Evolutionary conservation across 192 early-diverging fungal species (phyloP).

Genomic region (Podila verticillata): DNA sequence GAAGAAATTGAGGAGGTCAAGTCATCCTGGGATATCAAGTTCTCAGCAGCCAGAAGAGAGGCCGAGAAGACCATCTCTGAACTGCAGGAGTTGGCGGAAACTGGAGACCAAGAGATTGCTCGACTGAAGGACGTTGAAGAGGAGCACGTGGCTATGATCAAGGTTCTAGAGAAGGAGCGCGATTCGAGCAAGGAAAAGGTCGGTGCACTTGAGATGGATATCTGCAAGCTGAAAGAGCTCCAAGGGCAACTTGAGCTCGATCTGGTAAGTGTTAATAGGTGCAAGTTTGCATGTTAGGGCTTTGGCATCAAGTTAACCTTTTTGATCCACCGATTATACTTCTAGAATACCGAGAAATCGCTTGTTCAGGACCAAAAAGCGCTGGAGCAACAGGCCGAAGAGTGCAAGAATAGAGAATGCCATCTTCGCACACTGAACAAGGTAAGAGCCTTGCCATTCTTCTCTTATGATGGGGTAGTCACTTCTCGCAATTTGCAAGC

Average conservation of each 20-base stretch:
- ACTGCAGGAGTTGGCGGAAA: neutral
- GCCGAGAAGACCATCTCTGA: neutral
- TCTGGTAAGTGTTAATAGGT: neutral
- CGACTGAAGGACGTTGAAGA: neutral
- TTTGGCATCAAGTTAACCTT: neutral
- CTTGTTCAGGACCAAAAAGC: conserved; percentile 43
- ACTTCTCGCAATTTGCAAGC: too few species aligned
- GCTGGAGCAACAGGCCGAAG: conserved; percentile 47
- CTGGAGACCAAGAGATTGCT: neutral
- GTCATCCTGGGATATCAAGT: conserved; percentile 4
- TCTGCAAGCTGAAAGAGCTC: neutral
- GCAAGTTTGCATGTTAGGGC: neutral
- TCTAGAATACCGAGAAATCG: conserved; percentile 50
- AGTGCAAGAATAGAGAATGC: conserved; percentile 67
- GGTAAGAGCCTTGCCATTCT: conserved; percentile 51
- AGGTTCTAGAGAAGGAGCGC: neutral
- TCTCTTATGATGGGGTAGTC: neutral
- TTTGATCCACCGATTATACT: conserved; percentile 31
- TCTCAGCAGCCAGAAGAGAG: neutral
- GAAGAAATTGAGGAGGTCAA: conserved; percentile 14
- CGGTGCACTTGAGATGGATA: neutral
- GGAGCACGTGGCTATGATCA: neutral
- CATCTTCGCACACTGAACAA: conserved; percentile 77
- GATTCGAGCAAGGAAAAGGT: neutral
- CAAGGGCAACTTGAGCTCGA: neutral